A percentile compares a stretch with the other conserved stretches of the same genome.
Evolutionary conservation across 2,329 filamentous ascomycete genomes (phyloP).

Genomic region (Apiospora marii): DNA sequence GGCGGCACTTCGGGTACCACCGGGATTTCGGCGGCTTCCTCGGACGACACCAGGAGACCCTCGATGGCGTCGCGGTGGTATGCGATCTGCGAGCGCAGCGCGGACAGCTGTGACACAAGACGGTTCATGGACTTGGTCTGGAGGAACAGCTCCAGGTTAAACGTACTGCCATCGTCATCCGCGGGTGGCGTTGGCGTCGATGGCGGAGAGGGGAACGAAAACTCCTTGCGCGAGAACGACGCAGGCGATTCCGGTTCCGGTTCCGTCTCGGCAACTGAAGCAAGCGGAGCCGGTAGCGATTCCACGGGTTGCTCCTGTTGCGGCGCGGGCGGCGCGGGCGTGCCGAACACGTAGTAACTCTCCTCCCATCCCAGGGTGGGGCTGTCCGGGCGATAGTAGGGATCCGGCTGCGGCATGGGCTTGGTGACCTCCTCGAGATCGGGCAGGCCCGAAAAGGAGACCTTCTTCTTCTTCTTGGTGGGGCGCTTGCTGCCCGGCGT

Average conservation of each 20-base stretch:
- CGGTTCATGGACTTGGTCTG: slow-evolving; percentile 55
- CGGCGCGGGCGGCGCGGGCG: slow-evolving; percentile 22
- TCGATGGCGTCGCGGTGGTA: slow-evolving; percentile 58
- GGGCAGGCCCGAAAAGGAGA: slow-evolving; percentile 48
- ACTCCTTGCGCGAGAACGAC: background rate
- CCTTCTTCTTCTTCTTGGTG: slow-evolving; percentile 51
- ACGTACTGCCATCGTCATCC: slow-evolving; percentile 30
- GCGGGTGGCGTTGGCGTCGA: slow-evolving; percentile 30
- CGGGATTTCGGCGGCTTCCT: slow-evolving; percentile 33
- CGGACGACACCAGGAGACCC: slow-evolving; percentile 42
- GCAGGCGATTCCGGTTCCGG: slow-evolving; percentile 2
- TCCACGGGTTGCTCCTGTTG: background rate
- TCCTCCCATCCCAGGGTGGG: slow-evolving; percentile 64
- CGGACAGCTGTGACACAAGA: slow-evolving; percentile 56
- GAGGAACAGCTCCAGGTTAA: slow-evolving; percentile 47
- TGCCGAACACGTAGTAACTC: slow-evolving; percentile 40
- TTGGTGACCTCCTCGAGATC: slow-evolving; percentile 39
- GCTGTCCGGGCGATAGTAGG: slow-evolving; percentile 64
- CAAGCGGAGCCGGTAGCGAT: background rate
- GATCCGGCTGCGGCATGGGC: slow-evolving; percentile 47
- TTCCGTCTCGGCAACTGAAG: slow-evolving; percentile 25
- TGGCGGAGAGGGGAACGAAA: background rate
- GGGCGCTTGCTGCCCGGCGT: slow-evolving; percentile 34
- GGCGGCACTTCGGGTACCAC: slow-evolving; percentile 26
- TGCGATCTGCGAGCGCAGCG: slow-evolving; percentile 57